These are phyloP conservation scores for Cyclocybe aegerita DNA, from an alignment of 768 basidiomycete species.

Conservation along the genomic window DNA sequence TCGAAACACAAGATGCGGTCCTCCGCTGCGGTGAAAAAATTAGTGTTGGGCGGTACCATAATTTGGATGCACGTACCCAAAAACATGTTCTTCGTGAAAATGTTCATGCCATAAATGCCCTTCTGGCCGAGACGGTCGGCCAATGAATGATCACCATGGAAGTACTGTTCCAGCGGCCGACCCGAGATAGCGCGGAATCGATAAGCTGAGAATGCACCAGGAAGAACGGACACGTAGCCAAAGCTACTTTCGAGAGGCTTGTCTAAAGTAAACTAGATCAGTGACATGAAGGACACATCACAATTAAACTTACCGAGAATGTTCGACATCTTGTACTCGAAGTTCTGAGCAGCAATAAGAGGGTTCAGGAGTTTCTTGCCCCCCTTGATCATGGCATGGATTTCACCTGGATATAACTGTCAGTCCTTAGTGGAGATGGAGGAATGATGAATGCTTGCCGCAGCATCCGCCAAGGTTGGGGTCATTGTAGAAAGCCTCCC, in stretches of 20 bases:
- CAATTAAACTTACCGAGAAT: conserved; percentile 62
- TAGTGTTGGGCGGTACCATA: background rate
- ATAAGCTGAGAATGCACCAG: conserved; percentile 97
- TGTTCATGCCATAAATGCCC: conserved; percentile 96
- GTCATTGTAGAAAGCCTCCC: conserved; percentile 89
- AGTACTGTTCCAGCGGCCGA: conserved; percentile 81
- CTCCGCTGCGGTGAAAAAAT: conserved; percentile 51
- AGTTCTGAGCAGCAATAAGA: conserved; percentile 92
- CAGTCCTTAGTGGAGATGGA: background rate
- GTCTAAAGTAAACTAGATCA: conserved; percentile 41
- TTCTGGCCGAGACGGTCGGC: conserved; percentile 91
- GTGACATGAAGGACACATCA: background rate
- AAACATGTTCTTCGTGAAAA: conserved; percentile 90
- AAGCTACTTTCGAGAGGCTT: conserved; percentile 95
- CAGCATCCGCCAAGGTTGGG: conserved; percentile 82
- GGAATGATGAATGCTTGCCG: conserved; percentile 38
- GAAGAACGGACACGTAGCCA: conserved; percentile 92
- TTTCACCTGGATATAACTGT: conserved; percentile 50
- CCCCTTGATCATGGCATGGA: conserved; percentile 95
- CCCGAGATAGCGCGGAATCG: conserved; percentile 92
- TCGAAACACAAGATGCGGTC: conserved; percentile 98
- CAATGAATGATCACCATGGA: conserved; percentile 85
- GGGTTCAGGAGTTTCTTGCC: conserved; percentile 92
- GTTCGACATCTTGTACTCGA: conserved; percentile 98
- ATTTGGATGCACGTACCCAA: conserved; percentile 30